Evolutionary conservation across 2,329 filamentous ascomycete genomes (phyloP).

Genomic region (Neocatenulostroma microsporum): DNA sequence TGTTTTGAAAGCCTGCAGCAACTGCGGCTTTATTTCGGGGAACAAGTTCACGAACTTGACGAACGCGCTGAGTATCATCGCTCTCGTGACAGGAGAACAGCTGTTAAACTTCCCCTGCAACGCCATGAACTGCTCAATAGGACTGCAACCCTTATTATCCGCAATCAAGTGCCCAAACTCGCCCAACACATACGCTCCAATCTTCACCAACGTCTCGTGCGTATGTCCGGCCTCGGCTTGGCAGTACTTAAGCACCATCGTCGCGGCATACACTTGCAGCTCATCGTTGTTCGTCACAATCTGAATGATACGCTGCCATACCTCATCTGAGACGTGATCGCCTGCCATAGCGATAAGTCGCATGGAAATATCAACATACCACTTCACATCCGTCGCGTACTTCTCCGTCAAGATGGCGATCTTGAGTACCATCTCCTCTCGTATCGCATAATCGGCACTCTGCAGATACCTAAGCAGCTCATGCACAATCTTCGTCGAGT

Average conservation of each 20-base stretch:
- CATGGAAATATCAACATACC: slow-evolving; percentile 98
- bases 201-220: slow-evolving; percentile 96
- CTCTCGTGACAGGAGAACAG: slow-evolving; percentile 81
- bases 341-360: slow-evolving; percentile 92
- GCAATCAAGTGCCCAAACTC: slow-evolving; percentile 97
- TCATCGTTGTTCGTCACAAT: slow-evolving; percentile 99
- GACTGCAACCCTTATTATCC: slow-evolving; percentile 83
- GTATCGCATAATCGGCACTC: slow-evolving; percentile 92
- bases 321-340: slow-evolving; percentile 97
- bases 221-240: slow-evolving; percentile 90
- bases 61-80: slow-evolving; percentile 91
- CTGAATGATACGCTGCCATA: slow-evolving; percentile 97
- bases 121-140: slow-evolving; percentile 93
- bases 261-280: slow-evolving; percentile 89
- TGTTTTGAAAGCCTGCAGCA: slow-evolving; percentile 79
- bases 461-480: slow-evolving; percentile 92
- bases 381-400: slow-evolving; percentile 95
- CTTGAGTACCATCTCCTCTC: slow-evolving; percentile 98
- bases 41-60: slow-evolving; percentile 98
- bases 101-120: slow-evolving; percentile 82
- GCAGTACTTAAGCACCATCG: slow-evolving; percentile 85
- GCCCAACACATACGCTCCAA: slow-evolving; percentile 89
- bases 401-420: slow-evolving; percentile 98
- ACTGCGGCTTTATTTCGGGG: slow-evolving; percentile 93
- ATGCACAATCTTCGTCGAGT: slow-evolving; percentile 84